Percentiles rank a stretch among this genome's conserved stretches.
Conservation (phyloP, 768 basidiomycete species). For the Pleurotus pulmonarius region DNA sequence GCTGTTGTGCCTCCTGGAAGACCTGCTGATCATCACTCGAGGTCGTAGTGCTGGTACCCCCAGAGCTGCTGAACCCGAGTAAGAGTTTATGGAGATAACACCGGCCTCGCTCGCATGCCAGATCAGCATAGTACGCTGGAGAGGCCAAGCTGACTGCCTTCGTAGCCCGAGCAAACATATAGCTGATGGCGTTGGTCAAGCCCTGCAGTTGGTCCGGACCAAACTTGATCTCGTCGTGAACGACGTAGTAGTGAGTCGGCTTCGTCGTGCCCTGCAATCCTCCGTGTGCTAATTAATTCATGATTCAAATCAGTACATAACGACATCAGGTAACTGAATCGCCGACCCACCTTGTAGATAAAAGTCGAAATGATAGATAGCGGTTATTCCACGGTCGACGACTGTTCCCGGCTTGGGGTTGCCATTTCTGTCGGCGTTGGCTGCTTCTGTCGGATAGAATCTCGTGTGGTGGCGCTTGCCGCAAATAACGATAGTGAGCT, state of each 20-base stretch:
- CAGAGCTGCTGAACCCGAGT: constrained; percentile 38
- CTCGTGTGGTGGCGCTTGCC: constrained; percentile 55
- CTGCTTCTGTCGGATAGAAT: constrained; percentile 57
- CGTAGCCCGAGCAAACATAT: constrained; percentile 83
- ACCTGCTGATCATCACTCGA: constrained; percentile 41
- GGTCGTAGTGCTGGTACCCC: constrained; percentile 28
- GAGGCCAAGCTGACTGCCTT: constrained; percentile 82
- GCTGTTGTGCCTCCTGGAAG: constrained; percentile 43
- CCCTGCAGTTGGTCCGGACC: constrained; percentile 67
- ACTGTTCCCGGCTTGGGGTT: constrained; percentile 79
- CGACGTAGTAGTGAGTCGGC: constrained; percentile 78
- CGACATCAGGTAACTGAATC: background rate
- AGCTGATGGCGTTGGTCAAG: constrained; percentile 68
- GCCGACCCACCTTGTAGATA: constrained; percentile 53
- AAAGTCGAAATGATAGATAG: constrained; percentile 64
- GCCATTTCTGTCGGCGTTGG: constrained; percentile 56
- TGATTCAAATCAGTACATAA: background rate
- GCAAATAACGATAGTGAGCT: constrained; percentile 71
- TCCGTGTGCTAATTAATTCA: constrained; percentile 49
- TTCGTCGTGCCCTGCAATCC: constrained; percentile 72
- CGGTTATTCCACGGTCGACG: constrained; percentile 74
- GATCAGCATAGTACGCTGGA: constrained; percentile 80
- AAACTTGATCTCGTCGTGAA: constrained; percentile 75
- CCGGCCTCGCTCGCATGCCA: constrained; percentile 61
- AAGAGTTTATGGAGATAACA: constrained; percentile 75